Evolutionary conservation across 2,329 filamentous ascomycete species (phyloP).

Genomic region (Colletotrichum siamense): DNA sequence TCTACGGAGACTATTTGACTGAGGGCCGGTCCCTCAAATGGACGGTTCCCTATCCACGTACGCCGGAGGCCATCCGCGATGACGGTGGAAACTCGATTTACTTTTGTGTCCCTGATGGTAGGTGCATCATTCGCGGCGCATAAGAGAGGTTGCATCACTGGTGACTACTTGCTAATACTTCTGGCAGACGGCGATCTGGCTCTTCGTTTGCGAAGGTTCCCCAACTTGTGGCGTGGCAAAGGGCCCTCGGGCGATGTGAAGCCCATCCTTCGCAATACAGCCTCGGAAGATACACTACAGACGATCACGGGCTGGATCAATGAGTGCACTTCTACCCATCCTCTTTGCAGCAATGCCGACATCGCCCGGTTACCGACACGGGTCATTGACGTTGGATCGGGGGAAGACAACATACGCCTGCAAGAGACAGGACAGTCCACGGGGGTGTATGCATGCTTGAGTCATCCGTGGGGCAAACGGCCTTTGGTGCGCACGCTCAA

Average conservation of each 20-base stretch:
- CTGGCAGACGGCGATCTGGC: neutral
- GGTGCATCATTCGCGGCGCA: neutral
- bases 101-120: neutral
- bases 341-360: neutral
- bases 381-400: neutral
- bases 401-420: neutral
- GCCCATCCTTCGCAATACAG: neutral
- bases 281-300: neutral
- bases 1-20: neutral
- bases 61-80: neutral
- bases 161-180: neutral
- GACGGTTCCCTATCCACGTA: neutral
- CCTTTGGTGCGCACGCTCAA: neutral
- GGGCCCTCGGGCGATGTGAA: neutral
- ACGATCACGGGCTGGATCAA: neutral
- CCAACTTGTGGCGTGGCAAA: neutral
- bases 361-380: neutral
- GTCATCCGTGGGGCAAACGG: neutral
- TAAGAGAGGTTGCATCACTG: neutral
- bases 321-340: neutral
- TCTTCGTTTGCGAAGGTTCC: neutral
- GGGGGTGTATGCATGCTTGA: neutral
- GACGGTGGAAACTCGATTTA: neutral
- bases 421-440: neutral
- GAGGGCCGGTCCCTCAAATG: neutral